phyloP scores from a whole-genome alignment of 176 grass and related monocot species.

The Zoysia pacifica region DNA sequence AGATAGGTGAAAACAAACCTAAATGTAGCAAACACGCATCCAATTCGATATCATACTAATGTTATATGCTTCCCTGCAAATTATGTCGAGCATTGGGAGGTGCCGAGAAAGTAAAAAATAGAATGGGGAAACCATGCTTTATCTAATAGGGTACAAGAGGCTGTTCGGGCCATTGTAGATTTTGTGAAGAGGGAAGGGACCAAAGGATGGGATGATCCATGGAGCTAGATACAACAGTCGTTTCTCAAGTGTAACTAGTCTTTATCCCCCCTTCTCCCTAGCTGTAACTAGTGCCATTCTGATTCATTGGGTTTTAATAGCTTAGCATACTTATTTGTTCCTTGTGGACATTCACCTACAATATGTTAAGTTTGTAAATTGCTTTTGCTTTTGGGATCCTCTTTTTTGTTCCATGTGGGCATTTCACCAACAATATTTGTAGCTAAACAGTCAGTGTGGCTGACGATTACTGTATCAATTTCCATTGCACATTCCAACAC shows the following conservation, averaged over 20 bases:
- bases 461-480: too few species aligned
- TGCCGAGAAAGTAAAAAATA: constrained; percentile 90
- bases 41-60: constrained; percentile 26
- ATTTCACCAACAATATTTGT: not conserved
- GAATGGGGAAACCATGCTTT: constrained; percentile 90
- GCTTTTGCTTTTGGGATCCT: constrained; percentile 1
- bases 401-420: not conserved
- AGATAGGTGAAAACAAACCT: constrained; percentile 55
- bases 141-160: constrained; percentile 91
- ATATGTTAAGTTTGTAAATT: constrained; percentile 41
- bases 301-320: constrained; percentile 26
- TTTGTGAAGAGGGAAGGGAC: constrained; percentile 97
- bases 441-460: too few species aligned
- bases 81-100: constrained; percentile 76
- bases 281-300: constrained; percentile 32
- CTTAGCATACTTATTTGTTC: not conserved
- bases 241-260: constrained; percentile 42
- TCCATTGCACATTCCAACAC: too few species aligned
- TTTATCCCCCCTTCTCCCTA: not conserved
- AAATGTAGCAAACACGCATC: constrained; percentile 22
- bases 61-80: constrained; percentile 47
- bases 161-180: constrained; percentile 87
- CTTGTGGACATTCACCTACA: constrained; percentile 3
- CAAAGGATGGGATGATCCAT: constrained; percentile 98
- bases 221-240: constrained; percentile 60